phyloP scores from a whole-genome alignment of 441 rosid genomes.

The Eutrema salsugineum region DNA sequence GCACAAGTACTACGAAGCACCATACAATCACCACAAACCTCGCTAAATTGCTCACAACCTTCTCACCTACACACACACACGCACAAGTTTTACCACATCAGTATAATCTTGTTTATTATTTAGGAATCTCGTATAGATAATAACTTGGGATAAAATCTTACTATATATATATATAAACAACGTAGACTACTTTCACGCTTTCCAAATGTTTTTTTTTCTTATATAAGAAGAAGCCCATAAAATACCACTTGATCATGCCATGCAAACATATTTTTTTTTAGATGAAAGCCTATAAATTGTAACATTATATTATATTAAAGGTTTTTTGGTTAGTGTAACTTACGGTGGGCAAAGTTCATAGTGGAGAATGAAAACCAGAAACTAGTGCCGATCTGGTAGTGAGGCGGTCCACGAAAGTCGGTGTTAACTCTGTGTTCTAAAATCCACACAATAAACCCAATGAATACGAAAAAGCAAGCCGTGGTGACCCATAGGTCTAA shows the following conservation, averaged over 20 bases:
- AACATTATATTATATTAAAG: no score
- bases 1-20: constrained; percentile 44
- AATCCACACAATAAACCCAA: constrained; percentile 36
- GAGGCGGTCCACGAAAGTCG: constrained; percentile 38
- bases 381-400: constrained; percentile 32
- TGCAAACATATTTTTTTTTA: no score
- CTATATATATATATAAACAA: no score
- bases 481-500: constrained; percentile 42
- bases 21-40: constrained; percentile 46
- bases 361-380: constrained; percentile 46
- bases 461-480: constrained; percentile 25
- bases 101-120: no score
- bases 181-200: no score
- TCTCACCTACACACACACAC: constrained; percentile 37
- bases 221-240: no score
- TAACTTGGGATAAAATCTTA: no score
- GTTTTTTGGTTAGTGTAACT: not conserved
- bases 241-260: no score
- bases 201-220: no score
- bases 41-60: constrained; percentile 38
- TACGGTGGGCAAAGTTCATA: constrained; percentile 38
- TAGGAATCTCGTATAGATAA: no score
- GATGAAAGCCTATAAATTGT: not conserved
- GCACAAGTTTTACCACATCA: not conserved
- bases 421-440: constrained; percentile 38